Base-by-base conservation (phyloP, 805 yeast species). In the Candida tammaniensis region DNA sequence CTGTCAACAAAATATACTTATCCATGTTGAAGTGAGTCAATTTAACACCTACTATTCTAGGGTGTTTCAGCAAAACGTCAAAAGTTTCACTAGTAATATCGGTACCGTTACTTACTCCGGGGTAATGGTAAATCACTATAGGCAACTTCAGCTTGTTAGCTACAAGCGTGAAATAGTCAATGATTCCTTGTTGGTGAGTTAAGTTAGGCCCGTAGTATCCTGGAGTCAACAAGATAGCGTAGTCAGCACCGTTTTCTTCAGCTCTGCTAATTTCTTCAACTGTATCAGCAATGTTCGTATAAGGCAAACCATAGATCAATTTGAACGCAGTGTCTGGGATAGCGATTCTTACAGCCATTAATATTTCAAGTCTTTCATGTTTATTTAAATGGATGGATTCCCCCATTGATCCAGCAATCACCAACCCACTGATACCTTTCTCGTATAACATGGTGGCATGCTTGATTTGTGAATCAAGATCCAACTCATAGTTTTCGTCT, bases 361-460 rank as follows among this genome's bases (percentile, higher is more conserved):
- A 40, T 8, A 61, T 30, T 9, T 38, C 29, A 6, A 45, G 35
- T 30, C 69, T 46, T 38, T 64, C 70, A 11, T 47, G 41, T 24
- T 49, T 39, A 7, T 57, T 55, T 19, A 63, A 44, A 37, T 62
- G 64, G 9, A 52, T 44, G n/a, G 63, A 52, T 43, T 64, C 70
- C 7, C 70, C 70, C 56, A 62, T 61, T 4, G 69, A 62, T 1
- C 70, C 70, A 13, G 61, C 43, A 15, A 61, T 46, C n/a, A 63
- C 64, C 15, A 62, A 39, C 13, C 67, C 65, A 16, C 44, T 43
- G 14, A 64, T 51, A 4, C 68, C 68, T 22, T 42, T 43, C 5
- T 39, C 38, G 24, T 55, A 44, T 35, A 59, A 42, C 31, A 49
- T 41, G 29, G 48, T 47, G 9, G 63, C 60, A 35, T 62, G 70